Percentiles rank a stretch among this genome's conserved stretches.
Conservation (phyloP, 352 stramenopile genomes). For the Pythium phragmitis region DNA sequence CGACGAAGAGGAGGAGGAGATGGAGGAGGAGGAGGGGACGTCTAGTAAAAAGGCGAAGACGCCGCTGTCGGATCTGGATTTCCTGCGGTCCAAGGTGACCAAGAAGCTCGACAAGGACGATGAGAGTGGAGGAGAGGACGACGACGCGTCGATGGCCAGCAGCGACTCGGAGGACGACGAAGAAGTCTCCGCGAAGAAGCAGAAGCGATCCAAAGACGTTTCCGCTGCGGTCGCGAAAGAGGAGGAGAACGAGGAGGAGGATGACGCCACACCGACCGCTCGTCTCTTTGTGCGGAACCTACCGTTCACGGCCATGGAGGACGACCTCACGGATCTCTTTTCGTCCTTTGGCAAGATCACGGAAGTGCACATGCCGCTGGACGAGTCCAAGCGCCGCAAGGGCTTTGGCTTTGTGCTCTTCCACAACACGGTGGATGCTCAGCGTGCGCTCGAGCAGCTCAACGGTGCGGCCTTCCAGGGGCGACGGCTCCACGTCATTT, state of each 20-base stretch:
- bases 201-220: conserved; percentile 18
- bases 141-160: conserved; percentile 28
- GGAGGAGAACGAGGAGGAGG: conserved; percentile 19
- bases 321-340: conserved; percentile 94
- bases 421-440: conserved; percentile 88
- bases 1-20: conserved; percentile 26
- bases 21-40: conserved; percentile 33
- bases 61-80: conserved; percentile 90
- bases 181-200: conserved; percentile 31
- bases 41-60: conserved; percentile 19
- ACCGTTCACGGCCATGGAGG: conserved; percentile 95
- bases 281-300: conserved; percentile 98
- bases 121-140: conserved; percentile 44
- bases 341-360: conserved; percentile 82
- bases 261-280: conserved; percentile 48
- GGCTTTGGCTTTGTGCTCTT: conserved; percentile 98
- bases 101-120: conserved; percentile 52
- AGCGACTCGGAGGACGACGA: conserved; percentile 42
- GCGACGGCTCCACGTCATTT: conserved; percentile 93
- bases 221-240: conserved; percentile 1
- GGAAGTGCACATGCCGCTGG: conserved; percentile 96
- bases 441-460: conserved; percentile 84
- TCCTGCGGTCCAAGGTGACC: conserved; percentile 93
- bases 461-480: conserved; percentile 96
- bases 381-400: conserved; percentile 95